A percentile compares a stretch with the other conserved stretches of the same genome.
phyloP scores from a whole-genome alignment of 2,329 filamentous ascomycete genomes.

The Aphanoascus verrucosus region DNA sequence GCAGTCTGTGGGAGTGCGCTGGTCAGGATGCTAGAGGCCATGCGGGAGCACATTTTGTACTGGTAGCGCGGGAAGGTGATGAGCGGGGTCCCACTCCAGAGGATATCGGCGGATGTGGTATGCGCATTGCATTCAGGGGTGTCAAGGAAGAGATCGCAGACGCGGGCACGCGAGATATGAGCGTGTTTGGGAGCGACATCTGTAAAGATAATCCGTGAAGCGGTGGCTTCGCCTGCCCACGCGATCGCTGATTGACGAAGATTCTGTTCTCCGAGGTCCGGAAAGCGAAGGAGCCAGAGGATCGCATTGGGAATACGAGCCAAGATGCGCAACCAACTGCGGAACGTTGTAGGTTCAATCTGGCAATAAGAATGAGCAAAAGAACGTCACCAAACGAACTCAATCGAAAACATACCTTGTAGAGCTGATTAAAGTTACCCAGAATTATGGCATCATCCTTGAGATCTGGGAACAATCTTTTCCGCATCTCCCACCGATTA shows the following conservation, averaged over 20 bases:
- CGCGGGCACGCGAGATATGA: constrained; percentile 81
- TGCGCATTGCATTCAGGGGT: constrained; percentile 98
- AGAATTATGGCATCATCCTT: constrained; percentile 78
- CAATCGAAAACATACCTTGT: constrained; percentile 58
- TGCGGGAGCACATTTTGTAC: constrained; percentile 98
- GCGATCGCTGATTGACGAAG: constrained; percentile 64
- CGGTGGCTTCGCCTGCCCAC: constrained; percentile 80
- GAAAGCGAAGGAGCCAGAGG: constrained; percentile 93
- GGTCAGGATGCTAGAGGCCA: constrained; percentile 88
- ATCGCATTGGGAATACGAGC: constrained; percentile 74
- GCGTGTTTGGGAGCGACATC: constrained; percentile 92
- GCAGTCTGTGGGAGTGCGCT: constrained; percentile 68
- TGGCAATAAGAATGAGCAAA: constrained; percentile 28
- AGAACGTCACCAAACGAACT: neutral
- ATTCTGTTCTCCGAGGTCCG: constrained; percentile 81
- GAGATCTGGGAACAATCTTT: constrained; percentile 75
- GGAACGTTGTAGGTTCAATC: constrained; percentile 96
- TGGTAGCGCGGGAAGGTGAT: constrained; percentile 82
- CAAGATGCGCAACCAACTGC: constrained; percentile 88
- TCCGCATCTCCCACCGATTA: constrained; percentile 83
- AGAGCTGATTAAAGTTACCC: constrained; percentile 96
- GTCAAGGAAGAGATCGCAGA: constrained; percentile 92
- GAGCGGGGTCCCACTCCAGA: constrained; percentile 92
- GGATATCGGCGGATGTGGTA: constrained; percentile 88
- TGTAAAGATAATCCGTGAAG: constrained; percentile 80